phyloP scores from a whole-genome alignment of 2,329 filamentous ascomycete species.

The Escovopsis sp. region DNA sequence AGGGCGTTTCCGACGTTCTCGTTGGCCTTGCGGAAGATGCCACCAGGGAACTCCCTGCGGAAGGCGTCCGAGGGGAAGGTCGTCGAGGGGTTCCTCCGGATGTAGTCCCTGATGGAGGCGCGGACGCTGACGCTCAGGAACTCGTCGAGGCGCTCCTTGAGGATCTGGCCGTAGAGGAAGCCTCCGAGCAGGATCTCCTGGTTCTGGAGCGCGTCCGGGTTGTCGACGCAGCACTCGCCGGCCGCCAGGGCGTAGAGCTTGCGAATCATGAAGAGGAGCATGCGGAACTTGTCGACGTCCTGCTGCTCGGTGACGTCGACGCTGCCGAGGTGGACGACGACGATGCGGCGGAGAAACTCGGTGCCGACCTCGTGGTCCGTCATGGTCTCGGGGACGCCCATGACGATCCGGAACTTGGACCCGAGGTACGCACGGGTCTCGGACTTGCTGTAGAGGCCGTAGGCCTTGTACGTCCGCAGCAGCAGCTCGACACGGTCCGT shows the following conservation, averaged over 20 bases:
- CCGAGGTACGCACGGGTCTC: slow-evolving; percentile 80
- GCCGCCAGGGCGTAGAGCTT: slow-evolving; percentile 90
- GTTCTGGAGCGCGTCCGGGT: slow-evolving; percentile 91
- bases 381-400: slow-evolving; percentile 71
- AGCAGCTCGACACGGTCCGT: slow-evolving; percentile 88
- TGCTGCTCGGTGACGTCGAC: slow-evolving; percentile 69
- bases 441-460: slow-evolving; percentile 65
- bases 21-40: slow-evolving; percentile 67
- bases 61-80: slow-evolving; percentile 69
- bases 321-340: slow-evolving; percentile 82
- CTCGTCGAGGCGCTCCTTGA: slow-evolving; percentile 90
- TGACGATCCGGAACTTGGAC: slow-evolving; percentile 76
- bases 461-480: slow-evolving; percentile 83
- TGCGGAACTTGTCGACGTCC: slow-evolving; percentile 82
- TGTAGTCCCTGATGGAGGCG: slow-evolving; percentile 38
- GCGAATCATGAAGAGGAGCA: slow-evolving; percentile 89
- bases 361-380: slow-evolving; percentile 79
- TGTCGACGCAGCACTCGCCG: slow-evolving; percentile 84
- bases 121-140: slow-evolving; percentile 48
- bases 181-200: slow-evolving; percentile 90
- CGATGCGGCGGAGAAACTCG: slow-evolving; percentile 79
- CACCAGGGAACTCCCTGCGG: slow-evolving; percentile 59
- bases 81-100: slow-evolving; percentile 41
- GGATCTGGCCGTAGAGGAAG: slow-evolving; percentile 84
- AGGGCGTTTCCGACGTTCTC: slow-evolving; percentile 77